phyloP scores from a whole-genome alignment of 305 asterid species.

The Fraxinus ornus region DNA sequence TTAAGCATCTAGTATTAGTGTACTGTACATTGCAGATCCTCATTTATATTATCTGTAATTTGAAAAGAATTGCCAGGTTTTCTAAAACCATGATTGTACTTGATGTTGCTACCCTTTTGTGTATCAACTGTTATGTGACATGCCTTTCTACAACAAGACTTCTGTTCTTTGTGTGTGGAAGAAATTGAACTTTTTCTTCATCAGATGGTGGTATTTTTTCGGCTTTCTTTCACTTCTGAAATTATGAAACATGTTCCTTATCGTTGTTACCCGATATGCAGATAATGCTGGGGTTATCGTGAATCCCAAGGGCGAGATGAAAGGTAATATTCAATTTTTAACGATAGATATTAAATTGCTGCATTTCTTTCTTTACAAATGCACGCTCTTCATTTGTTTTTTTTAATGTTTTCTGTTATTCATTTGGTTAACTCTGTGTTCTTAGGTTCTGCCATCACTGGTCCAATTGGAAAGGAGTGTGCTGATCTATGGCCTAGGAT shows the following conservation, averaged over 20 bases:
- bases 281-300: slow-evolving; percentile 76
- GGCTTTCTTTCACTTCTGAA: background rate
- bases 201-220: background rate
- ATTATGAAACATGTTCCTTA: background rate
- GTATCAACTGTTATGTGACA: background rate
- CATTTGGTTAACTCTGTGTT: background rate
- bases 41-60: background rate
- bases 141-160: background rate
- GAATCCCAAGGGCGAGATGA: slow-evolving; percentile 73
- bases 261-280: slow-evolving; percentile 8
- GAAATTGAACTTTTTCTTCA: background rate
- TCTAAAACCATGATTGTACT: background rate
- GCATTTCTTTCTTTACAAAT: background rate
- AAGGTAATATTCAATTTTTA: slow-evolving; percentile 33
- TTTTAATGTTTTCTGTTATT: background rate
- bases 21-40: background rate
- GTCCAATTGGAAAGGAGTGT: slow-evolving; percentile 65
- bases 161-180: background rate
- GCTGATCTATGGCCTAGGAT: slow-evolving; percentile 72
- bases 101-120: background rate
- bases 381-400: background rate
- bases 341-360: background rate
- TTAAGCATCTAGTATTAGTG: background rate
- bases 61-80: background rate
- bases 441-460: slow-evolving; percentile 62